Conservation (phyloP, 768 basidiomycete genomes). For the Leccinum longicurvipes region DNA sequence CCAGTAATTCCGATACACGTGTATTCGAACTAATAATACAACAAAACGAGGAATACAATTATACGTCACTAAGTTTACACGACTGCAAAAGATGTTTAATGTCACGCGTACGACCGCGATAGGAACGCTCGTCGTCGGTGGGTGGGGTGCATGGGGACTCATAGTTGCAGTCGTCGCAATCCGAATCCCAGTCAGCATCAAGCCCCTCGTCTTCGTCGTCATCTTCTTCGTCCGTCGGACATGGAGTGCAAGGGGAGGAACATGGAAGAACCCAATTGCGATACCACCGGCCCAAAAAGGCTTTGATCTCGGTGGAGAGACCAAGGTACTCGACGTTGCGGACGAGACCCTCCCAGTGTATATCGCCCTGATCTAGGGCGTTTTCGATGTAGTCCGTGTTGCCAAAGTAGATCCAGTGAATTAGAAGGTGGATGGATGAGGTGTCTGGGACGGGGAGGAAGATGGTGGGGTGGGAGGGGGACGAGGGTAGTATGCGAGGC, state of each 20-base stretch:
- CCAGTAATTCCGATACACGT: no score
- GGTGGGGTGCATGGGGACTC: slow-evolving; percentile 35
- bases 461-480: slow-evolving; percentile 61
- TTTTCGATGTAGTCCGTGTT: slow-evolving; percentile 60
- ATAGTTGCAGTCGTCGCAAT: slow-evolving; percentile 23
- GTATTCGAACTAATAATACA: no score
- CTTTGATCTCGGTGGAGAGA: slow-evolving; percentile 69
- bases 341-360: slow-evolving; percentile 85
- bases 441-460: slow-evolving; percentile 76
- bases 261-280: slow-evolving; percentile 52
- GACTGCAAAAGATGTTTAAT: neutral
- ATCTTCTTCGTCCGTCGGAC: slow-evolving; percentile 24
- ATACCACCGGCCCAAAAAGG: slow-evolving; percentile 76
- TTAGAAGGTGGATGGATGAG: slow-evolving; percentile 63
- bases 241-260: slow-evolving; percentile 24
- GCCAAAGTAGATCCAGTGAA: slow-evolving; percentile 85
- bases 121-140: slow-evolving; percentile 32
- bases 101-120: neutral
- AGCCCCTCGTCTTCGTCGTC: slow-evolving; percentile 19
- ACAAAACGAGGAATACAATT: no score
- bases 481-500: slow-evolving; percentile 66
- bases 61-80: no score
- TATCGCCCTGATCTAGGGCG: slow-evolving; percentile 57
- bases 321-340: slow-evolving; percentile 89
- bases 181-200: slow-evolving; percentile 32